These are phyloP conservation scores for Toxicodendron radicans DNA, from an alignment of 345 rosid genomes.

Conservation along the genomic window DNA sequence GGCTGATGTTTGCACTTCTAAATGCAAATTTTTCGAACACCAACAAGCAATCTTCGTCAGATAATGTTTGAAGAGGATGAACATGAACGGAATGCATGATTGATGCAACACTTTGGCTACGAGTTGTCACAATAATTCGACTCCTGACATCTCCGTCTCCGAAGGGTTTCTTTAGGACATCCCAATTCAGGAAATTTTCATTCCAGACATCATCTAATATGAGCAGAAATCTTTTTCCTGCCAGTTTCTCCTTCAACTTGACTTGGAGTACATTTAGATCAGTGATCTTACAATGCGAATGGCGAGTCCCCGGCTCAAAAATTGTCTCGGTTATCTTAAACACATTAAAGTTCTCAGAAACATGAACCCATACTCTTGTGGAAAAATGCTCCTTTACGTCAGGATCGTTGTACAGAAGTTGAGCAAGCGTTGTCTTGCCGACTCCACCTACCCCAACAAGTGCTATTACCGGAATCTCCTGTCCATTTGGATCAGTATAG, in stretches of 20 bases:
- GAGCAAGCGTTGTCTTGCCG: conserved; percentile 47
- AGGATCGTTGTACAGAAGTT: conserved; percentile 34
- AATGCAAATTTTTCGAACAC: conserved; percentile 34
- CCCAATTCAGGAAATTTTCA: conserved; percentile 30
- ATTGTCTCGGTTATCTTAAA: conserved; percentile 36
- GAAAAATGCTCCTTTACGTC: conserved; percentile 22
- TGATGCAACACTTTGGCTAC: conserved; percentile 31
- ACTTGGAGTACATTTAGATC: conserved; percentile 40
- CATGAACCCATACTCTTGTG: conserved; percentile 36
- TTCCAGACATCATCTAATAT: conserved; percentile 47
- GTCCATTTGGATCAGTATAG: too few relatives aligned
- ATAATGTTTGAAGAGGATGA: conserved; percentile 30
- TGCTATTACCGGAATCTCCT: conserved; percentile 10
- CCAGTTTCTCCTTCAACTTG: conserved; percentile 30
- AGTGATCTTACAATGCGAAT: conserved; percentile 21
- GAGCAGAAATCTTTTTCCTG: conserved; percentile 28
- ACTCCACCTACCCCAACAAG: conserved; percentile 37
- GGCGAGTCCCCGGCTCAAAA: conserved; percentile 29
- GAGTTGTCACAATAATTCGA: conserved; percentile 42
- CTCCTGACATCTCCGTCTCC: conserved; percentile 31
- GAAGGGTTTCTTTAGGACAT: conserved; percentile 31
- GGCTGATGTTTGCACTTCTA: conserved; percentile 10
- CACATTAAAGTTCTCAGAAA: conserved; percentile 43
- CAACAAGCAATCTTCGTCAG: conserved; percentile 36
- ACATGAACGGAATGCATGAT: conserved; percentile 22